Evolutionary conservation across 768 basidiomycete species (phyloP).

Genomic region (Termitomyces sp.): DNA sequence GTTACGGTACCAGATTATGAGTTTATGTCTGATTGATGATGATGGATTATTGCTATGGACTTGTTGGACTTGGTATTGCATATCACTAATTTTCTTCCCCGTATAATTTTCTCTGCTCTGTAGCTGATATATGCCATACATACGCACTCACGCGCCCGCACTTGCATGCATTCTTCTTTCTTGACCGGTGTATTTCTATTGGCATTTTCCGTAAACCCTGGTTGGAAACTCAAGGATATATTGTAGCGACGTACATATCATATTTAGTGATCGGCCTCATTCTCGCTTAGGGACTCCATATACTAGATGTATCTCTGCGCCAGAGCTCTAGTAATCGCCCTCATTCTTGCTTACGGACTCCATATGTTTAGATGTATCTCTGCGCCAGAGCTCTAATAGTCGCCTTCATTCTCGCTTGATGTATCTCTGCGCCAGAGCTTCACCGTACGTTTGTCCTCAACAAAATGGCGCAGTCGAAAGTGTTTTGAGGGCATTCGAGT

Average conservation of each 20-base stretch:
- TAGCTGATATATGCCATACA: neutral
- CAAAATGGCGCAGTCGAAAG: too few relatives aligned
- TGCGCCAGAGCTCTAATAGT: too few relatives aligned
- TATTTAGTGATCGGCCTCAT: neutral
- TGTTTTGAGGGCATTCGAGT: too few relatives aligned
- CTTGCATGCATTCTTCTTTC: neutral
- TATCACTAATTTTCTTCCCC: neutral
- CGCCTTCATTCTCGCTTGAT: too few relatives aligned
- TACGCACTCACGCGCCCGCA: neutral
- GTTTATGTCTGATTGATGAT: neutral
- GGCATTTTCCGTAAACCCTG: neutral
- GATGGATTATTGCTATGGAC: neutral
- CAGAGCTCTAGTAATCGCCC: too few relatives aligned
- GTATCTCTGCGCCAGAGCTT: too few relatives aligned
- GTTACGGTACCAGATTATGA: too few relatives aligned
- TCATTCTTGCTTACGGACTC: too few relatives aligned
- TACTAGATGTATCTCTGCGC: too few relatives aligned
- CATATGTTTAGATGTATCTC: too few relatives aligned
- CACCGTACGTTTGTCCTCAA: too few relatives aligned
- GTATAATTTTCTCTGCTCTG: neutral
- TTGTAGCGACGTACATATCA: neutral
- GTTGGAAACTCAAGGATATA: neutral
- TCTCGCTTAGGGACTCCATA: too few relatives aligned
- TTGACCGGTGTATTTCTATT: conserved; percentile 2
- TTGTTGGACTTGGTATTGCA: neutral